Base-by-base conservation (phyloP, 176 grass and related monocot genomes). In the Dactylis glomerata region DNA sequence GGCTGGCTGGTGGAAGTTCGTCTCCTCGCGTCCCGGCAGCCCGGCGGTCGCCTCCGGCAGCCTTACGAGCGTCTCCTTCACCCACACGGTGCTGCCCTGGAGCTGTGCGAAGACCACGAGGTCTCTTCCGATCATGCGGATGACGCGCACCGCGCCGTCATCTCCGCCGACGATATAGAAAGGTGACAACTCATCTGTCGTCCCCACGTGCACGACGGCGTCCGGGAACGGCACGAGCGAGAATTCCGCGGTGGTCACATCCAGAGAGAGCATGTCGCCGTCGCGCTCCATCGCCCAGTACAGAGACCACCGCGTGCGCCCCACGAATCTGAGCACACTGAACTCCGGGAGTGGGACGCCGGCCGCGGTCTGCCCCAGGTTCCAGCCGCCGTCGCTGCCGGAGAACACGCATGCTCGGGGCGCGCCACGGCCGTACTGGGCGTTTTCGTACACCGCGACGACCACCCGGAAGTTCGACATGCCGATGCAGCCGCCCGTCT, bases 201-300 rank as follows among this genome's bases (percentile, higher is more conserved):
- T 27, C 68, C 40, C 68, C 23, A 45, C n/a, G n/a, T n/a, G n/a
- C n/a, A n/a, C 40, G 40, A 72, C 68, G 40, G n/a, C 23, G 3
- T 72, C 68, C 68, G 68, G 68, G 40, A 84, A 64, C 65, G 19
- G 10, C 64, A 65, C 17, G 40, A 58, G 32, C 19, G 86, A 79
- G 81, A 88, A 88, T 26, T 23, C 42, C 65, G 8, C 37, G 74
- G 75, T 78, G 42, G 24, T 20, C 41, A 52, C 41, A 54, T 84
- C 32, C 24, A 88, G 45, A 2, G 27, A 75, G 7, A 88, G 75
- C 75, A 84, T 16, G 66, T 34, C 55, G 24, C 32, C 86, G 33
- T 65, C 75, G 2, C 77, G 65, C 2, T 26, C 23, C 10, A 36
- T 72, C 1, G 10, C 54, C 86, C 81, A 88, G 42, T 84, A 84